Evolutionary conservation across 331 rosid species (phyloP).

Genomic region (Malus hybrid): DNA sequence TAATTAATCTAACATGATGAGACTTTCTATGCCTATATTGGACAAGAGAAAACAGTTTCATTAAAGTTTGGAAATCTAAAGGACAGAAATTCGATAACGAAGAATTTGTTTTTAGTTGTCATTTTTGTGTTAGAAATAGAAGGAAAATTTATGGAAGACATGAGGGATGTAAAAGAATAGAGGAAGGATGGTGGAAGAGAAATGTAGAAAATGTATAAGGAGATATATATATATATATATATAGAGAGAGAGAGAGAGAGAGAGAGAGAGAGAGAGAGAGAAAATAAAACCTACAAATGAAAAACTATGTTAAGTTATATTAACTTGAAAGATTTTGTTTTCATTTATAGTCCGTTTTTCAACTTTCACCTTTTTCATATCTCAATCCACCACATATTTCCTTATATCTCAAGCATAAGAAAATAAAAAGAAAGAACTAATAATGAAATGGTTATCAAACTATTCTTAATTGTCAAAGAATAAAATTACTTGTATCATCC

Average conservation of each 20-base stretch:
- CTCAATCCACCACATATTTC: neutral
- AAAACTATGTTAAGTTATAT: neutral
- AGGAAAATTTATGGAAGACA: neutral
- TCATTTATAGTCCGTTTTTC: neutral
- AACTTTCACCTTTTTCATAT: neutral
- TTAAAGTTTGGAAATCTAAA: neutral
- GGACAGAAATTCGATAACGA: neutral
- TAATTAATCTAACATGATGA: neutral
- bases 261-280: too few relatives aligned
- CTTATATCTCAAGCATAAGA: neutral
- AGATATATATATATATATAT: too few relatives aligned
- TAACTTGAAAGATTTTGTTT: neutral
- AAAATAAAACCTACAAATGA: too few relatives aligned
- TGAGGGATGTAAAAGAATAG: neutral
- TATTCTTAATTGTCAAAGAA: neutral
- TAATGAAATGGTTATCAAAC: too few relatives aligned
- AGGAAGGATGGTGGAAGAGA: neutral
- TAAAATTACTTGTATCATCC: too few relatives aligned
- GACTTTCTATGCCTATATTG: neutral
- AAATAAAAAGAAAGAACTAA: too few relatives aligned
- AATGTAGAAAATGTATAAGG: neutral
- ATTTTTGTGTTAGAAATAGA: neutral
- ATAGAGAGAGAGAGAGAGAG: too few relatives aligned
- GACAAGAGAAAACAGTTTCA: neutral
- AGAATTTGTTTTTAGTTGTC: neutral